Evolutionary conservation across 2,329 filamentous ascomycete species (phyloP).

Genomic region (Alternaria conjuncta): DNA sequence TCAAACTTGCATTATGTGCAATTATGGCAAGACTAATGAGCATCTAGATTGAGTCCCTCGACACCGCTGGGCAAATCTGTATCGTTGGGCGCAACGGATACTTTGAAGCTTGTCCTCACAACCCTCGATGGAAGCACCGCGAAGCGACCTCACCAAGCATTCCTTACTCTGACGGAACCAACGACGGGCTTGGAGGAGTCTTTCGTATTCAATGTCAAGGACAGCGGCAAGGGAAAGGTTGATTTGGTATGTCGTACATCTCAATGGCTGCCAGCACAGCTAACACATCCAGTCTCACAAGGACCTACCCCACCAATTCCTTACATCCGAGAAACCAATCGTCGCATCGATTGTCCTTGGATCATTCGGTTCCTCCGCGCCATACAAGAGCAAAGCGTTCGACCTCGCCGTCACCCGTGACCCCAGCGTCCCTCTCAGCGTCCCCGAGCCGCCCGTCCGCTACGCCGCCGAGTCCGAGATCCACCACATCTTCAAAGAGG

Average conservation of each 20-base stretch:
- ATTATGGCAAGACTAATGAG: neutral
- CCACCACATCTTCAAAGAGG: constrained; percentile 84
- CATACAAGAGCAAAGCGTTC: constrained; percentile 74
- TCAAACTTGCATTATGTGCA: neutral
- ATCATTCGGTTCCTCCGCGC: constrained; percentile 78
- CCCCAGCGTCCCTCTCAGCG: constrained; percentile 63
- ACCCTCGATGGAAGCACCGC: constrained; percentile 77
- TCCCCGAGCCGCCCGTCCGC: constrained; percentile 73
- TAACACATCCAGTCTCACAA: constrained; percentile 72
- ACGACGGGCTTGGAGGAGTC: constrained; percentile 82
- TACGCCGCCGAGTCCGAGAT: constrained; percentile 87
- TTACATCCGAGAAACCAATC: constrained; percentile 70
- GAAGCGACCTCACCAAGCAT: constrained; percentile 92
- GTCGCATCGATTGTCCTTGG: constrained; percentile 83
- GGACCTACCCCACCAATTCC: constrained; percentile 85
- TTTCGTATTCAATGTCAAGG: constrained; percentile 83
- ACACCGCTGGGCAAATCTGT: constrained; percentile 69
- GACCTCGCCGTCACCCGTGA: constrained; percentile 72
- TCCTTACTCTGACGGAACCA: constrained; percentile 80
- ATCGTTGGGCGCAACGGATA: constrained; percentile 70
- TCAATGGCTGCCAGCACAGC: constrained; percentile 17
- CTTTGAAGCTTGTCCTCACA: constrained; percentile 82
- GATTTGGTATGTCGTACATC: constrained; percentile 71
- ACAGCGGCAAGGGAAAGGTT: constrained; percentile 83
- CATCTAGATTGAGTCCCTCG: constrained; percentile 53